Conservation (phyloP, 2,329 filamentous ascomycete species). For the Talaromyces islandicus region DNA sequence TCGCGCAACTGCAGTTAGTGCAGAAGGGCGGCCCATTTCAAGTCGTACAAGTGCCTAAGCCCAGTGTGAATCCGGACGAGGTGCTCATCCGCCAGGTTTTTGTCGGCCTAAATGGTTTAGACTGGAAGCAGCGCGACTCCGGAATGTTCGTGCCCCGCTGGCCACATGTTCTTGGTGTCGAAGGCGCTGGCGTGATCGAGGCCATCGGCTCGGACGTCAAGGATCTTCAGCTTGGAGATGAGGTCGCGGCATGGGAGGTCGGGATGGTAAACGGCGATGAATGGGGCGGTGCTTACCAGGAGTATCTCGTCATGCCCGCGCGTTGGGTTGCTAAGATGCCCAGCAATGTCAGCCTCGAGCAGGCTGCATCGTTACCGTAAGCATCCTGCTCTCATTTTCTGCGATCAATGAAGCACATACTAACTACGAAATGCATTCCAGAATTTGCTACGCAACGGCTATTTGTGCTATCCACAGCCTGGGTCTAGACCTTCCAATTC, state of each 20-base stretch:
- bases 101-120: constrained; percentile 29
- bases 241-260: constrained; percentile 2
- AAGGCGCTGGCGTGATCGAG: constrained; percentile 30
- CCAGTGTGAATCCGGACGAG: constrained; percentile 15
- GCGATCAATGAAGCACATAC: neutral
- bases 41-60: constrained; percentile 1
- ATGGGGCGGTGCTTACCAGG: constrained; percentile 9
- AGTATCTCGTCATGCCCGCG: constrained; percentile 15
- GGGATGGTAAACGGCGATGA: neutral
- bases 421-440: neutral
- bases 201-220: constrained; percentile 24
- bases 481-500: constrained; percentile 1
- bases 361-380: constrained; percentile 20
- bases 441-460: constrained; percentile 6
- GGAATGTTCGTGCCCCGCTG: constrained; percentile 22
- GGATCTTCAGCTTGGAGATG: constrained; percentile 3
- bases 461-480: constrained; percentile 1
- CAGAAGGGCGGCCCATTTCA: constrained; percentile 8
- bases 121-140: constrained; percentile 27
- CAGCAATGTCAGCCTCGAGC: constrained; percentile 20
- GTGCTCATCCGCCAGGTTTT: constrained; percentile 27
- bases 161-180: constrained; percentile 30
- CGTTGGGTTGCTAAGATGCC: constrained; percentile 20
- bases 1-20: constrained; percentile 1
- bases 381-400: neutral